These are phyloP conservation scores for Maudiozyma saulgeensis DNA, from an alignment of 805 yeast species.

Conservation along the genomic window DNA sequence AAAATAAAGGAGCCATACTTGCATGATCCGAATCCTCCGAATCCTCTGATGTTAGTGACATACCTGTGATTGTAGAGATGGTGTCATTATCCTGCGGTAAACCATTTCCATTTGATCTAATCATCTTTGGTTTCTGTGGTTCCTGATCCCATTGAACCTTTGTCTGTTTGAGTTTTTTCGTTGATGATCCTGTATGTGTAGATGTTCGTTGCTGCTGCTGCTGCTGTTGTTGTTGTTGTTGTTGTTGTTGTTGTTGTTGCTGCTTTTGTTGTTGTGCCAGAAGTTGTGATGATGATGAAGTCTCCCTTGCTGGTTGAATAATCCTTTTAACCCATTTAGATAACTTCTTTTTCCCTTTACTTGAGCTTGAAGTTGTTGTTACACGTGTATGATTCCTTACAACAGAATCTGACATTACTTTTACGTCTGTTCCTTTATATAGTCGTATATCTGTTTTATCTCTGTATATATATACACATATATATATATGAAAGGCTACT, in stretches of 20 bases:
- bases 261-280: not conserved
- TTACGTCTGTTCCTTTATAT: not conserved
- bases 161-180: conserved; percentile 1
- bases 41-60: not conserved
- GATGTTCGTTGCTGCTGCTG: not conserved
- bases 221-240: not conserved
- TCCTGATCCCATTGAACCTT: conserved; percentile 18
- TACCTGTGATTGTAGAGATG: not conserved
- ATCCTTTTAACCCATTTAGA: conserved; percentile 27
- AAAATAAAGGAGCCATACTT: conserved; percentile 28
- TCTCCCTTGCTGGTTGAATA: conserved; percentile 17
- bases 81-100: not conserved
- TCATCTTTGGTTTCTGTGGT: conserved; percentile 6
- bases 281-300: not conserved
- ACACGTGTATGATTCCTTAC: not conserved
- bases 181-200: not conserved
- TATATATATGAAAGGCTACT: no score
- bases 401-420: not conserved
- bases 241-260: no score
- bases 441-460: no score
- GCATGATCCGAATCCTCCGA: conserved; percentile 15
- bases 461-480: no score
- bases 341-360: conserved; percentile 18
- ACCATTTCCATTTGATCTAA: not conserved
- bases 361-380: not conserved